These are phyloP conservation scores for Castanopsis chinensis DNA, from an alignment of 306 rosid genomes.

Conservation along the genomic window DNA sequence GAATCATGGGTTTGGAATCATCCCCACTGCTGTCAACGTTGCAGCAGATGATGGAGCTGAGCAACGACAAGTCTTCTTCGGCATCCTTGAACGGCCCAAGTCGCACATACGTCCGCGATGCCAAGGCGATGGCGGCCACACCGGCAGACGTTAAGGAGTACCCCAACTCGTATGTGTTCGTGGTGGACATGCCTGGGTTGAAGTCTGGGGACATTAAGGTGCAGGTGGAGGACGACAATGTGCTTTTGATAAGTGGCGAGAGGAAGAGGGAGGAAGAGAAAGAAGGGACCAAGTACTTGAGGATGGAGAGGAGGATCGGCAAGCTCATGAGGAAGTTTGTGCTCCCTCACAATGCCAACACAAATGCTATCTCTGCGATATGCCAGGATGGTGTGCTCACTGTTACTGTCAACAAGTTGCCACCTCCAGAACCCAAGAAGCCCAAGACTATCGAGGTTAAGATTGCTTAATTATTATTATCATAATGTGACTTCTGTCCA, in stretches of 20 bases:
- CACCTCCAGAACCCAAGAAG: constrained; percentile 74
- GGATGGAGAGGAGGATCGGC: constrained; percentile 88
- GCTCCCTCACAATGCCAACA: constrained; percentile 80
- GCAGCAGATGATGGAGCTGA: constrained; percentile 51
- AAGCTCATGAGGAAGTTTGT: constrained; percentile 85
- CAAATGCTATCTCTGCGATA: constrained; percentile 54
- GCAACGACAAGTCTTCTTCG: constrained; percentile 45
- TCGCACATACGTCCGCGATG: constrained; percentile 63
- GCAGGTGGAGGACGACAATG: constrained; percentile 84
- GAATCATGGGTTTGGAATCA: constrained; percentile 59
- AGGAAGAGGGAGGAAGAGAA: constrained; percentile 91
- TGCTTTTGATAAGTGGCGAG: constrained; percentile 73
- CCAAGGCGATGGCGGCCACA: constrained; percentile 87
- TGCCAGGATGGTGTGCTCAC: constrained; percentile 85
- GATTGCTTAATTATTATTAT: constrained; percentile 48
- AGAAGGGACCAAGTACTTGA: constrained; percentile 67
- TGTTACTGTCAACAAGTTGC: constrained; percentile 74
- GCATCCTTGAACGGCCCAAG: constrained; percentile 54
- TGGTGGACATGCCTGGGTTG: constrained; percentile 91
- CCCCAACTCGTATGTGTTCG: constrained; percentile 57
- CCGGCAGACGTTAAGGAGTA: constrained; percentile 83
- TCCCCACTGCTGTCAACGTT: constrained; percentile 58
- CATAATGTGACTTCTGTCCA: no score
- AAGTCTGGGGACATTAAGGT: constrained; percentile 86
- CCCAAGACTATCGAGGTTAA: constrained; percentile 62